Percentiles rank a stretch among this genome's conserved stretches.
These are phyloP conservation scores for Coemansia sp. DNA, from an alignment of 192 early-diverging fungal genomes.

Conservation along the genomic window DNA sequence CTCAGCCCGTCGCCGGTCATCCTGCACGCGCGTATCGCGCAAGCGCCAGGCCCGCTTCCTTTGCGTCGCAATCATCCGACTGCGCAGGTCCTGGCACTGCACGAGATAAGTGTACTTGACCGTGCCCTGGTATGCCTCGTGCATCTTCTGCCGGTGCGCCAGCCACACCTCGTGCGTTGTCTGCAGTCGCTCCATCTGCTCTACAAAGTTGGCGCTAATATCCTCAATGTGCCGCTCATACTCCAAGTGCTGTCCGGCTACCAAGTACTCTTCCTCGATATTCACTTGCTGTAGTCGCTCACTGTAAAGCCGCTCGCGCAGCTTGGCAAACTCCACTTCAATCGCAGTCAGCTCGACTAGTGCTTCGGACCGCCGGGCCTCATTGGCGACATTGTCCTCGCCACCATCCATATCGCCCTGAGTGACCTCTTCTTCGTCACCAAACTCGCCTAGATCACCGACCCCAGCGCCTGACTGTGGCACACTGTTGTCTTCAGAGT, in stretches of 20 bases:
- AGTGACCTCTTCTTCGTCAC: conserved; percentile 7
- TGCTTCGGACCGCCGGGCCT: conserved; percentile 46
- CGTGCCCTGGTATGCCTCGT: conserved; percentile 31
- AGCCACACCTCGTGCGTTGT: conserved; percentile 41
- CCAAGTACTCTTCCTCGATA: conserved; percentile 46
- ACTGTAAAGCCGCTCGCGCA: conserved; percentile 53
- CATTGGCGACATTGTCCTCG: conserved; percentile 26
- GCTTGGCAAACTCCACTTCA: conserved; percentile 58
- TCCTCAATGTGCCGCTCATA: conserved; percentile 44
- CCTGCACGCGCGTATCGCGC: conserved; percentile 43
- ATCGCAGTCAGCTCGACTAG: conserved; percentile 48
- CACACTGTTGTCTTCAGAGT: conserved; percentile 10
- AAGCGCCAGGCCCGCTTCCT: conserved; percentile 44
- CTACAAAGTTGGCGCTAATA: conserved; percentile 16
- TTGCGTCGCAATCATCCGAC: conserved; percentile 36
- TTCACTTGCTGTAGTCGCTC: conserved; percentile 55
- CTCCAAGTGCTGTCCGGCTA: conserved; percentile 48
- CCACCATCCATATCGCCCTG: conserved; percentile 12
- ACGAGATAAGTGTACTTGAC: conserved; percentile 52
- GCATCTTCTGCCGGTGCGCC: conserved; percentile 41
- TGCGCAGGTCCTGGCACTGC: conserved; percentile 54
- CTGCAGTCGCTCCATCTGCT: conserved; percentile 39
- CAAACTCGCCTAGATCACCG: not conserved
- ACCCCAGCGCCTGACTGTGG: not conserved
- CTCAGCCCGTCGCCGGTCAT: conserved; percentile 28